Evolutionary conservation across 257 asterid species (phyloP).

Genomic region (Solanum pimpinellifolium): DNA sequence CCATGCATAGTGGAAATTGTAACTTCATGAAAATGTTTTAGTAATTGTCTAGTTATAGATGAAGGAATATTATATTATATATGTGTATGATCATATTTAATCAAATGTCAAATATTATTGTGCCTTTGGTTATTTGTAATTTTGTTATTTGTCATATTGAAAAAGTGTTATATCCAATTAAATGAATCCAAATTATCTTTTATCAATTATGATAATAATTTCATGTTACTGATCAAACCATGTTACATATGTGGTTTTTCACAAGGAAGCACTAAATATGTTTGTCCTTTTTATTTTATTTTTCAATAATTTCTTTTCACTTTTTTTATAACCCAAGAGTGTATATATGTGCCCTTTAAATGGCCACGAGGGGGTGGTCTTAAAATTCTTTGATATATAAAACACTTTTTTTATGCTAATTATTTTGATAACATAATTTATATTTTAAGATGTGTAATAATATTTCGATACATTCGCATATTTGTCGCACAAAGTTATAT

Average conservation of each 20-base stretch:
- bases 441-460: neutral
- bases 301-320: no score
- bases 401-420: neutral
- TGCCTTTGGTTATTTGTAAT: neutral
- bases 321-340: neutral
- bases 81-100: neutral
- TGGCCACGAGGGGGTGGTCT: neutral
- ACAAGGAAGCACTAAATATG: neutral
- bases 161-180: neutral
- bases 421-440: neutral
- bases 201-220: neutral
- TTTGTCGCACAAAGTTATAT: neutral
- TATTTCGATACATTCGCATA: neutral
- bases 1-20: neutral
- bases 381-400: neutral
- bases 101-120: neutral
- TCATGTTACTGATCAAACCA: neutral
- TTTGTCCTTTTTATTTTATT: neutral
- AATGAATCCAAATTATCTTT: neutral
- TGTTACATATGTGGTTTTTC: neutral
- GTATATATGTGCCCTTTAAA: neutral
- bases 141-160: neutral
- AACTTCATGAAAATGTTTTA: neutral
- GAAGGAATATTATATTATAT: neutral
- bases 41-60: conserved; percentile 14